Evolutionary conservation across 768 basidiomycete species (phyloP).

Genomic region (Boletellus sp.): DNA sequence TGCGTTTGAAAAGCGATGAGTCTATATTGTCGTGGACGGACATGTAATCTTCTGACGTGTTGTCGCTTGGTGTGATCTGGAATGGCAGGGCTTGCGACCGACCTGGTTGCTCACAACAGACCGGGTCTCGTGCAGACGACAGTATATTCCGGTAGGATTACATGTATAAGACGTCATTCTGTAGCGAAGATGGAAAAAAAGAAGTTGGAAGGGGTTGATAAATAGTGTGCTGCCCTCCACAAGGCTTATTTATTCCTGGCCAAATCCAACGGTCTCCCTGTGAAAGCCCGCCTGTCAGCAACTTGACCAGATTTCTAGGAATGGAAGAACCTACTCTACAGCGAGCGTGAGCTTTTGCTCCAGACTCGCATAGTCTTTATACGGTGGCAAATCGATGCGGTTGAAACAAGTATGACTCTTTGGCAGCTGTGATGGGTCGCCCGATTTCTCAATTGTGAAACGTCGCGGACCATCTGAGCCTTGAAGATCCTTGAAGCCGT

Average conservation of each 20-base stretch:
- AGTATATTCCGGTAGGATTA: conserved; percentile 27
- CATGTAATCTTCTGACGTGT: conserved; percentile 1
- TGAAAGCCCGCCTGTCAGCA: conserved; percentile 14
- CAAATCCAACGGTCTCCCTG: conserved; percentile 92
- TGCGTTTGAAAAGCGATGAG: conserved; percentile 71
- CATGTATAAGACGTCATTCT: conserved; percentile 25
- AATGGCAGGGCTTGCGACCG: not conserved
- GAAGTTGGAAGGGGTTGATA: not conserved
- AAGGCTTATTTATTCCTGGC: conserved; percentile 77
- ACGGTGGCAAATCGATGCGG: conserved; percentile 94
- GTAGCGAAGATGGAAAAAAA: conserved; percentile 1
- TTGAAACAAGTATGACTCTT: conserved; percentile 98
- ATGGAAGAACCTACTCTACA: conserved; percentile 67
- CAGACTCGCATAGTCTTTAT: conserved; percentile 90
- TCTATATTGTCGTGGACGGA: not conserved
- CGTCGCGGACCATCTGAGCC: conserved; percentile 95
- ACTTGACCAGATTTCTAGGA: conserved; percentile 4
- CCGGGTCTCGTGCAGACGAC: conserved; percentile 9
- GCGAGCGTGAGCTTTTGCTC: conserved; percentile 95
- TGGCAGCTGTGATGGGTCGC: conserved; percentile 92
- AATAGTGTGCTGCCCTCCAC: conserved; percentile 10
- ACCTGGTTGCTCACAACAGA: not conserved
- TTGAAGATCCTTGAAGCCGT: conserved; percentile 97
- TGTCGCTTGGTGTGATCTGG: conserved; percentile 7
- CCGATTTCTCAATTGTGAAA: conserved; percentile 98